Conservation (phyloP, 106 monocot genomes). For the Allium fistulosum region DNA sequence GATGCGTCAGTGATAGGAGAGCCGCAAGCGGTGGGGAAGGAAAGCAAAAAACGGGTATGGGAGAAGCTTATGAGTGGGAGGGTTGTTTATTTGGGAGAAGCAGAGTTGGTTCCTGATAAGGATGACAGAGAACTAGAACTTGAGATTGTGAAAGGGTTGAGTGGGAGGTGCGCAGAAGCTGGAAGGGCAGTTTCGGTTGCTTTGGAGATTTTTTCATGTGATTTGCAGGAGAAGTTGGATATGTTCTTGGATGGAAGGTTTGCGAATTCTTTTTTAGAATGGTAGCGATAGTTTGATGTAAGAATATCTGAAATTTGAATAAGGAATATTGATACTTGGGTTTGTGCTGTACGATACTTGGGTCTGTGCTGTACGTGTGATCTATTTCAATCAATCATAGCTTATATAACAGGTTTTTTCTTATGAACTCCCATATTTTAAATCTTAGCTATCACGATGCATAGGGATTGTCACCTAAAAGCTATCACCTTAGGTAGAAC, state of each 20-base stretch:
- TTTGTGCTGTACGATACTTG: too few relatives aligned
- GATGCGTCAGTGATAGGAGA: constrained; percentile 89
- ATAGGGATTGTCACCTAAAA: too few relatives aligned
- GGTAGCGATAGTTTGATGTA: too few relatives aligned
- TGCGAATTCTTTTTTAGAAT: background rate
- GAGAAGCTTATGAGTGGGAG: constrained; percentile 77
- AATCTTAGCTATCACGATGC: too few relatives aligned
- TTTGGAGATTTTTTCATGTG: constrained; percentile 69
- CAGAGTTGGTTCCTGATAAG: constrained; percentile 75
- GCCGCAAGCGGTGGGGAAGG: constrained; percentile 81
- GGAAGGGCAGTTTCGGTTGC: constrained; percentile 62
- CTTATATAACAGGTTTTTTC: too few relatives aligned
- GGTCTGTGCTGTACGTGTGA: too few relatives aligned
- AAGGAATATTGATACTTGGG: too few relatives aligned
- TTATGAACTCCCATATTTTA: too few relatives aligned
- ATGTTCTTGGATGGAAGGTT: constrained; percentile 86
- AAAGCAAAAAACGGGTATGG: constrained; percentile 59
- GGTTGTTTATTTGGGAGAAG: constrained; percentile 84
- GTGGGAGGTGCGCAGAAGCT: constrained; percentile 49
- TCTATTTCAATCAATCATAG: too few relatives aligned
- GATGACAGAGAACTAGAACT: constrained; percentile 79
- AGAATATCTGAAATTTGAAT: too few relatives aligned
- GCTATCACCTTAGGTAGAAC: too few relatives aligned
- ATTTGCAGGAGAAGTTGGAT: constrained; percentile 70
- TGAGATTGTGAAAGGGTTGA: constrained; percentile 69